Evolutionary conservation across 306 rosid genomes (phyloP).

Genomic region (Albizia julibrissin): DNA sequence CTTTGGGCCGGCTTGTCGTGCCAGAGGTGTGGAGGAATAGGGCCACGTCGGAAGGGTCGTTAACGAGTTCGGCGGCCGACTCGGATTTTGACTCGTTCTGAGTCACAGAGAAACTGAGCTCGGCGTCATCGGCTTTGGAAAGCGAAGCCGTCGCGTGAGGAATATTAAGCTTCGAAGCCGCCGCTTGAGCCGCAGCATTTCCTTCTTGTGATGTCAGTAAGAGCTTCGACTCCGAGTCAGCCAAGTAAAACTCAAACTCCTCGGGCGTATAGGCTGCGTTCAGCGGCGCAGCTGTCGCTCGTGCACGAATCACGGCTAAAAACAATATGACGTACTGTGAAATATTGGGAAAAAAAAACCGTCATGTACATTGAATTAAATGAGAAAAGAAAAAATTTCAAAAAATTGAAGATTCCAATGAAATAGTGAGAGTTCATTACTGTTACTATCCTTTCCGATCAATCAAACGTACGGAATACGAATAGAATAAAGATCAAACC

Average conservation of each 20-base stretch:
- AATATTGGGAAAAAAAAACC: neutral
- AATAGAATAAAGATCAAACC: constrained; percentile 33
- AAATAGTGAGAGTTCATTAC: neutral
- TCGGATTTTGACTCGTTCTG: constrained; percentile 8
- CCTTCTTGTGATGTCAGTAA: constrained; percentile 63
- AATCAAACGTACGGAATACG: neutral
- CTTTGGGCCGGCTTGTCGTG: constrained; percentile 94
- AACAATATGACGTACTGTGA: constrained; percentile 70
- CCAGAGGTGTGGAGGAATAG: constrained; percentile 98
- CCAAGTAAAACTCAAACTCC: constrained; percentile 80
- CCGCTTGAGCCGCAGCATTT: constrained; percentile 47
- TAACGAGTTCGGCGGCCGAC: constrained; percentile 32
- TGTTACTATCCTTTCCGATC: neutral
- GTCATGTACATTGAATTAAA: neutral
- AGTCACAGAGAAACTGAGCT: constrained; percentile 36
- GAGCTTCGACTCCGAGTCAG: constrained; percentile 81
- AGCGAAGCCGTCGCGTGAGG: constrained; percentile 54
- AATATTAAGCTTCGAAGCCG: constrained; percentile 65
- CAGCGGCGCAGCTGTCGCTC: constrained; percentile 88
- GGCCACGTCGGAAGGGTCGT: constrained; percentile 71
- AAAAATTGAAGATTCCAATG: neutral
- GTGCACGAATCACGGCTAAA: constrained; percentile 74
- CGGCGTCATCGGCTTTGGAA: constrained; percentile 24
- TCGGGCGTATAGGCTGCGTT: constrained; percentile 83
- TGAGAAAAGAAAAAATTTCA: neutral